phyloP scores from a whole-genome alignment of 2,329 filamentous ascomycete genomes.

The Neofusicoccum cordaticola region DNA sequence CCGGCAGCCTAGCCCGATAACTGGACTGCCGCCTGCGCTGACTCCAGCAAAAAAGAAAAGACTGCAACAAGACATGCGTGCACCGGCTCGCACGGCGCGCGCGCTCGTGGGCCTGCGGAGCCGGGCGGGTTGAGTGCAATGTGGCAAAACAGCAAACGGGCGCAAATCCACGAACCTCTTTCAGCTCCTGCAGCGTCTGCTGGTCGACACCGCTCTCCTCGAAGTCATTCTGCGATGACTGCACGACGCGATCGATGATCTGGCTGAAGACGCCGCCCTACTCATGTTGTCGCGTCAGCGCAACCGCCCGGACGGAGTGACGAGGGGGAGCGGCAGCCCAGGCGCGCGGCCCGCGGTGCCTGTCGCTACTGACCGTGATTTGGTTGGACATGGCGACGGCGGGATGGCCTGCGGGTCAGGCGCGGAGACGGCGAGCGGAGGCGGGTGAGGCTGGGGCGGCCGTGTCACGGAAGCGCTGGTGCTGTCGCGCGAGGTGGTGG shows the following conservation, averaged over 20 bases:
- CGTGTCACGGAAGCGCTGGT: constrained; percentile 17
- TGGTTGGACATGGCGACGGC: constrained; percentile 17
- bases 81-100: background rate
- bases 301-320: constrained; percentile 12
- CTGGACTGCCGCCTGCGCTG: constrained; percentile 12
- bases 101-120: background rate
- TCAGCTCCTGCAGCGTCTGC: constrained; percentile 79
- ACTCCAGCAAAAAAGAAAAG: background rate
- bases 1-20: constrained; percentile 16
- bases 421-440: constrained; percentile 17
- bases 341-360: background rate
- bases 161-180: constrained; percentile 64
- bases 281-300: constrained; percentile 15
- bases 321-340: background rate
- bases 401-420: constrained; percentile 17
- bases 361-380: constrained; percentile 16
- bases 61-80: background rate
- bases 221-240: constrained; percentile 80
- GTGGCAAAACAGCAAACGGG: constrained; percentile 5
- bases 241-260: constrained; percentile 72
- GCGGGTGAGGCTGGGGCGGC: constrained; percentile 10
- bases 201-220: constrained; percentile 94
- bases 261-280: constrained; percentile 80
- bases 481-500: constrained; percentile 12
- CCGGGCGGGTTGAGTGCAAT: constrained; percentile 4